Conservation (phyloP, 768 basidiomycete species). For the Trametes villosa region DNA sequence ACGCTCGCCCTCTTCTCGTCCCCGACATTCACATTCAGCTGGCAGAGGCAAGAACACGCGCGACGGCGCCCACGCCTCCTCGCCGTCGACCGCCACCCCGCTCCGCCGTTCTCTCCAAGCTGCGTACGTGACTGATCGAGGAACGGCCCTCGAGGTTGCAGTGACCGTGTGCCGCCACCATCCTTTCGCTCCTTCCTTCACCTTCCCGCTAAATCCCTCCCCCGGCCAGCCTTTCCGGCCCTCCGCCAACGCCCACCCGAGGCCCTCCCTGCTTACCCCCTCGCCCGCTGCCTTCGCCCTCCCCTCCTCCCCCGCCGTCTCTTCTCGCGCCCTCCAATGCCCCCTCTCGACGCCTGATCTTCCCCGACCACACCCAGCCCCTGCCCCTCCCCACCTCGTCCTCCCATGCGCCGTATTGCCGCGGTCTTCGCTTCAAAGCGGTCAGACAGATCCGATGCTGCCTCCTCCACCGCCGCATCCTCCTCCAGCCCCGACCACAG, state of each 20-base stretch:
- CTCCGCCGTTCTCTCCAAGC: not conserved
- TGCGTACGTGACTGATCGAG: not conserved
- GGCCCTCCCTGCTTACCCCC: slow-evolving; percentile 20
- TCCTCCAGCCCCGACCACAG: slow-evolving; percentile 19
- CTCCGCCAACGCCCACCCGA: slow-evolving; percentile 2
- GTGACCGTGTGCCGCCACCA: not conserved
- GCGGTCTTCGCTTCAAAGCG: slow-evolving; percentile 54
- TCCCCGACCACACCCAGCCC: slow-evolving; percentile 1
- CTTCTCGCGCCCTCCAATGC: slow-evolving; percentile 19
- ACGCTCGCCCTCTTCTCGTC: not conserved
- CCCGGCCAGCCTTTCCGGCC: slow-evolving; percentile 14
- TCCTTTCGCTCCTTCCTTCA: slow-evolving; percentile 9
- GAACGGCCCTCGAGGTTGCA: not conserved
- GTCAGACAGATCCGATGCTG: slow-evolving; percentile 44
- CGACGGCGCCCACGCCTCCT: not conserved
- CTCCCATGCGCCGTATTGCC: slow-evolving; percentile 41
- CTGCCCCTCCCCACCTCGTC: not conserved
- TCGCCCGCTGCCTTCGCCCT: slow-evolving; percentile 1
- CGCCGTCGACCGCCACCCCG: not conserved
- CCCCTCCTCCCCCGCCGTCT: slow-evolving; percentile 13
- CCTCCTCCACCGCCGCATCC: slow-evolving; percentile 27
- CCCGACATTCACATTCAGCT: not conserved
- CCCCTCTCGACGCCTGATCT: slow-evolving; percentile 18
- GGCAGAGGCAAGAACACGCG: not conserved
- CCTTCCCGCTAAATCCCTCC: slow-evolving; percentile 14